Base-by-base conservation (phyloP, 108 stramenopile species). In the Fragilariopsis cylindrus region DNA sequence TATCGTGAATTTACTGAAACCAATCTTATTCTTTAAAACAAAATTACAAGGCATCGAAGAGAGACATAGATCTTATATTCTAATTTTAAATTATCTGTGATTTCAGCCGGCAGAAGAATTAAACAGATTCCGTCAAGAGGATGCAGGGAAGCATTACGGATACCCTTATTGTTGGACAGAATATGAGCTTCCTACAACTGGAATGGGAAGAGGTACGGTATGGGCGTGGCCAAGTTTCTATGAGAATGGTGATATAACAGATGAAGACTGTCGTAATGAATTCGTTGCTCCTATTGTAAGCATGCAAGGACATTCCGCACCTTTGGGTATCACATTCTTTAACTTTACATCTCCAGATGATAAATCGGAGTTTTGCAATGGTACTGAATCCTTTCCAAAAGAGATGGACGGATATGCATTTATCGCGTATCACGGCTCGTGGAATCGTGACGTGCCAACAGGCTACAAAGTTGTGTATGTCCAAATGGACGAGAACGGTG, bases 91-190 rank as follows among this genome's bases (percentile, higher is more conserved):
- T 30, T 30, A 40, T n/a, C 0, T 9, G 41, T 4, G 40, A 30
- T 11, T 41, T 9, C 58, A n/a, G 7, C 13, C 21, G 50, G 84
- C 79, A 4, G 91, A 92, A 66, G 91, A 93, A 73, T 71, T 90
- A 77, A 90, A 93, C 78, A 78, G 85, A 11, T 89, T 90, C 68
- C 58, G 45, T 4, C 75, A 85, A 67, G 85, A 82, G 42, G 85
- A 82, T 72, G 81, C 60, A 3, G 86, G 85, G 0, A 76, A 85
- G 30, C 77, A 83, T 70, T 89, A 77, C 68, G 92, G 92, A 44
- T 90, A 90, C 70, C 91, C 91, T 8, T 88, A 84, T 50, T 92
- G 91, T 71, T 92, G 82, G 79, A 88, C 84, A 7, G 91, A 92
- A 76, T 92, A 79, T 66, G 69, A 76, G 50, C 66, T 92, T 60